Evolutionary conservation across 768 basidiomycete genomes (phyloP).

Genomic region (Suillus alpinus): DNA sequence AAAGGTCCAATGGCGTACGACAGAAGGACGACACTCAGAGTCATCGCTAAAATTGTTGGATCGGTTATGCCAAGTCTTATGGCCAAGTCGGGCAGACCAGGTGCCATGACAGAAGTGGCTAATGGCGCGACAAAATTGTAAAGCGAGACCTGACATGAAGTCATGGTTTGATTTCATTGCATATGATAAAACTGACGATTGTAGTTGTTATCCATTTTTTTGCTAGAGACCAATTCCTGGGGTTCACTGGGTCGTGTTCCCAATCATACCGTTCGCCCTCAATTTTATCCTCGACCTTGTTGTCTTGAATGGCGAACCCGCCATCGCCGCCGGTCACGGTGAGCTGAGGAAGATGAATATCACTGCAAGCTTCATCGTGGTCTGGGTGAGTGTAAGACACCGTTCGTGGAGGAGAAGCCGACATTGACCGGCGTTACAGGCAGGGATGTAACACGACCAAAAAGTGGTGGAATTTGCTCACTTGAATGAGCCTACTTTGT

Average conservation of each 20-base stretch:
- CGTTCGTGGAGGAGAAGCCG: too few species aligned
- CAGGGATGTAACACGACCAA: too few species aligned
- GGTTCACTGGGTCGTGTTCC: conserved; percentile 55
- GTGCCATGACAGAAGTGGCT: conserved; percentile 68
- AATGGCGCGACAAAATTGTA: conserved; percentile 55
- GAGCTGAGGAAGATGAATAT: background rate
- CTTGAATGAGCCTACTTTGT: too few species aligned
- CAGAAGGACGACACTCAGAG: conserved; percentile 62
- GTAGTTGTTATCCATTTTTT: conserved; percentile 52
- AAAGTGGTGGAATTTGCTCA: too few species aligned
- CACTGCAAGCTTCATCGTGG: background rate
- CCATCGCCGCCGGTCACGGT: conserved; percentile 31
- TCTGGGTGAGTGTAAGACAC: too few species aligned
- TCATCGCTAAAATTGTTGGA: conserved; percentile 51
- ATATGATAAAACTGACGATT: conserved; percentile 40
- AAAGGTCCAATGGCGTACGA: conserved; percentile 68
- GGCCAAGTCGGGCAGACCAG: conserved; percentile 58
- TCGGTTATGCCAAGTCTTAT: conserved; percentile 49
- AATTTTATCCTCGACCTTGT: conserved; percentile 33
- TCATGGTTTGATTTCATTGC: too few species aligned
- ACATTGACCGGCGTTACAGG: too few species aligned
- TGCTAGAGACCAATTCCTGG: conserved; percentile 53
- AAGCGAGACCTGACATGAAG: conserved; percentile 45
- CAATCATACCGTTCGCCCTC: conserved; percentile 49
- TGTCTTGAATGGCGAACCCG: conserved; percentile 44